Conservation (phyloP, 1,139 yeast genomes). For the Magnusiomyces sp. region DNA sequence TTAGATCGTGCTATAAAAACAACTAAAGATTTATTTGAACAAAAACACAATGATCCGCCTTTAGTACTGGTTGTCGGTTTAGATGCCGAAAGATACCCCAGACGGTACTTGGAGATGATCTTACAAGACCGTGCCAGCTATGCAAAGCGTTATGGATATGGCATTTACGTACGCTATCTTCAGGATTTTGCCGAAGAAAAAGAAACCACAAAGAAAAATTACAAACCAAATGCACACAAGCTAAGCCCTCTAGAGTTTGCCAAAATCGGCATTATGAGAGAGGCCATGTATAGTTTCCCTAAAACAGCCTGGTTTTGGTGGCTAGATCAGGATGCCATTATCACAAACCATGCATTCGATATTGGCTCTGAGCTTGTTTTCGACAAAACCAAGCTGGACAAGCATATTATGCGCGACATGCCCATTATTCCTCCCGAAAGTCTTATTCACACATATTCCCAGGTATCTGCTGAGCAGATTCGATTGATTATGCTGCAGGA, state of each 20-base stretch:
- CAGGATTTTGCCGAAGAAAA: slow-evolving; percentile 60
- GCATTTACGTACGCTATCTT: slow-evolving; percentile 70
- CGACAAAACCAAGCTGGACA: slow-evolving; percentile 48
- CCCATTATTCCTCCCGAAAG: slow-evolving; percentile 46
- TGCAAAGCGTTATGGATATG: slow-evolving; percentile 66
- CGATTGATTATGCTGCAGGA: slow-evolving; percentile 60
- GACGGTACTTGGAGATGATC: slow-evolving; percentile 39
- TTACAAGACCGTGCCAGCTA: slow-evolving; percentile 78
- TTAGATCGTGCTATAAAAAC: too few species aligned
- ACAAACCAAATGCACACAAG: slow-evolving; percentile 18
- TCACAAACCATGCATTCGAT: slow-evolving; percentile 59
- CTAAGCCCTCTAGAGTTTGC: slow-evolving; percentile 41
- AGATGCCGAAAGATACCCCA: slow-evolving; percentile 22
- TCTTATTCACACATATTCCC: slow-evolving; percentile 62
- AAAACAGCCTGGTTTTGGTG: slow-evolving; percentile 82
- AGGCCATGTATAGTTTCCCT: slow-evolving; percentile 88
- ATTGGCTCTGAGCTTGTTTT: slow-evolving; percentile 39
- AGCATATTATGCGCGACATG: slow-evolving; percentile 55
- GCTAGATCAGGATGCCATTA: slow-evolving; percentile 66
- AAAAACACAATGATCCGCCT: slow-evolving; percentile 10
- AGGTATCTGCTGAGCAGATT: slow-evolving; percentile 46
- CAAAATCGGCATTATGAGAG: slow-evolving; percentile 53
- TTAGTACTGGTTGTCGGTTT: slow-evolving; percentile 26
- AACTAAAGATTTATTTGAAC: slow-evolving; percentile 3
- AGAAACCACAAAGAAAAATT: slow-evolving; percentile 22